These are phyloP conservation scores for Nothopassalora personata DNA, from an alignment of 2,329 filamentous ascomycete genomes.

Conservation along the genomic window DNA sequence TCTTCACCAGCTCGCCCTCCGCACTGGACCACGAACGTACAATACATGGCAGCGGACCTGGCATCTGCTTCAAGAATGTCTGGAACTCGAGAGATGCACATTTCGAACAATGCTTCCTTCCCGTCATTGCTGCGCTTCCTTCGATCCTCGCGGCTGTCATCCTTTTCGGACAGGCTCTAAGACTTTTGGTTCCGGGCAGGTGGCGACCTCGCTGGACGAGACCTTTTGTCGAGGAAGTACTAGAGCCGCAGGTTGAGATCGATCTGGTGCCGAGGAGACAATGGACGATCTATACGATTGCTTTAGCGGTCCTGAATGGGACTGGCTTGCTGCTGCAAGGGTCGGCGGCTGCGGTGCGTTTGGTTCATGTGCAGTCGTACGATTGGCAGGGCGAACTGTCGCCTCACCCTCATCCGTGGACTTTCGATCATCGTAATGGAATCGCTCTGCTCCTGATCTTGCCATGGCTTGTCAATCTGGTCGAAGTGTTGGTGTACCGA, in stretches of 20 bases:
- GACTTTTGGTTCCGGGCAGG: slow-evolving; percentile 19
- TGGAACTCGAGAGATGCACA: slow-evolving; percentile 36
- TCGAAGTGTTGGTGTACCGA: slow-evolving; percentile 22
- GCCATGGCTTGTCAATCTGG: slow-evolving; percentile 23
- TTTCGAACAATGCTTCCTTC: slow-evolving; percentile 39
- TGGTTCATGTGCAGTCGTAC: neutral
- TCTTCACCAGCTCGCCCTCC: neutral
- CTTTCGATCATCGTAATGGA: neutral
- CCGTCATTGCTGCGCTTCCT: slow-evolving; percentile 36
- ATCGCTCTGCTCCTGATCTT: slow-evolving; percentile 12
- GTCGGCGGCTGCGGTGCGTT: slow-evolving; percentile 1
- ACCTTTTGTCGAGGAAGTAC: slow-evolving; percentile 46
- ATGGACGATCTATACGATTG: slow-evolving; percentile 17
- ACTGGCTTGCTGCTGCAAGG: slow-evolving; percentile 20
- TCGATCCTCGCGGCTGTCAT: slow-evolving; percentile 34
- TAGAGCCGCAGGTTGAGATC: slow-evolving; percentile 15
- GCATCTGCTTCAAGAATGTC: slow-evolving; percentile 23
- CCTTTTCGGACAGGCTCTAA: slow-evolving; percentile 34
- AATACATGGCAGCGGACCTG: no score
- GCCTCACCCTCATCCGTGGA: neutral
- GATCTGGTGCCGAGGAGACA: slow-evolving; percentile 32
- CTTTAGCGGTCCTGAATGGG: slow-evolving; percentile 16
- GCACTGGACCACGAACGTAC: neutral
- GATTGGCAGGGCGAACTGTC: no score
- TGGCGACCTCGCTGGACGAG: slow-evolving; percentile 47